These are phyloP conservation scores for Fusarium gaditjirri DNA, from an alignment of 2,329 filamentous ascomycete genomes.

Conservation along the genomic window DNA sequence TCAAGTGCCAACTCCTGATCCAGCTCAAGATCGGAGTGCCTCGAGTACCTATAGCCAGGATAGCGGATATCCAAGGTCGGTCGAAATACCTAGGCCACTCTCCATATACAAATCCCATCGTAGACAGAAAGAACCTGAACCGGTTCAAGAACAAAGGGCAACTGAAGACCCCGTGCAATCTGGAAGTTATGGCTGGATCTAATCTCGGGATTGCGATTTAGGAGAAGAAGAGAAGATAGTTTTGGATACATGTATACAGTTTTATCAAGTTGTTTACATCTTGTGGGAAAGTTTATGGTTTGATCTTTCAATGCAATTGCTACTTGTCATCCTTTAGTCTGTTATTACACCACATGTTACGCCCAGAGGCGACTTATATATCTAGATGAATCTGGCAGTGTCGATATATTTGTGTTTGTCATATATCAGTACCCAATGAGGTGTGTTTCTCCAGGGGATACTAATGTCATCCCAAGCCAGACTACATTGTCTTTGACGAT, in stretches of 20 bases:
- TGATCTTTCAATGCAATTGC: neutral
- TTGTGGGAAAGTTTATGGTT: neutral
- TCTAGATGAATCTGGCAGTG: neutral
- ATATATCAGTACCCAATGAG: neutral
- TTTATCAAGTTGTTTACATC: neutral
- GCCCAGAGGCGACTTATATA: too few species aligned
- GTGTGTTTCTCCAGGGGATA: neutral
- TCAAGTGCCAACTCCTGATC: neutral
- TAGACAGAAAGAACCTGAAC: neutral
- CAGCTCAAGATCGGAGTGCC: neutral
- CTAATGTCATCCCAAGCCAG: neutral
- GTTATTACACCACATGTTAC: neutral
- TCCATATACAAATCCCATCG: neutral
- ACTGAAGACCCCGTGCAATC: neutral
- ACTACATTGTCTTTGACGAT: neutral
- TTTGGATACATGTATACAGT: neutral
- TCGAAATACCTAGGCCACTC: neutral
- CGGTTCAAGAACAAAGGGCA: neutral
- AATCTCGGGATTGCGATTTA: neutral
- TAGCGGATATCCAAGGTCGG: neutral
- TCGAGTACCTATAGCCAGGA: conserved; percentile 19
- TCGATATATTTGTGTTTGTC: neutral
- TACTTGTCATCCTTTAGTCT: neutral
- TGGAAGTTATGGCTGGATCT: neutral
- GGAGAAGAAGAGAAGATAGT: too few species aligned